Percentiles rank a stretch among this genome's conserved stretches.
phyloP scores from a whole-genome alignment of 495 filamentous ascomycete genomes.

The Wilcoxina mikolae region DNA sequence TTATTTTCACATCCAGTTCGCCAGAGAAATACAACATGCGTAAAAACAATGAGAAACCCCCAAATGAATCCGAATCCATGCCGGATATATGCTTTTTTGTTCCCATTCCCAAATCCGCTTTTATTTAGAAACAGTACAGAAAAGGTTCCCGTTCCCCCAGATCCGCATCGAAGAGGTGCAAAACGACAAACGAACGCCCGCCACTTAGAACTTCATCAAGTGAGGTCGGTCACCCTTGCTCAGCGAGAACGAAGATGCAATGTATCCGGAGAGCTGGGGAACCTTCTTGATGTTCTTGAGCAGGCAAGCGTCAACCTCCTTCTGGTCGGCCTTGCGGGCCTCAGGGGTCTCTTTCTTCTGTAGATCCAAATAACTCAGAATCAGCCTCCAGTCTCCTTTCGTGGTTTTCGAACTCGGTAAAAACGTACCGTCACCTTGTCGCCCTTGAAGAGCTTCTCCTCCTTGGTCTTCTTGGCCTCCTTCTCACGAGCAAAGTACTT shows the following conservation, averaged over 20 bases:
- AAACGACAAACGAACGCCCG: neutral
- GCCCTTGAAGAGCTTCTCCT: slow-evolving; percentile 98
- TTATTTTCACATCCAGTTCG: slow-evolving; percentile 8
- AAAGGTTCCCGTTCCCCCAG: slow-evolving; percentile 1
- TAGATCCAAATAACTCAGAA: slow-evolving; percentile 22
- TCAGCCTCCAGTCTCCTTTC: neutral
- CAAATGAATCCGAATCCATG: neutral
- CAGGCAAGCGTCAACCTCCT: slow-evolving; percentile 88
- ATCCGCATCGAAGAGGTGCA: neutral
- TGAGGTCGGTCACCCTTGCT: slow-evolving; percentile 97
- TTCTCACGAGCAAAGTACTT: slow-evolving; percentile 96
- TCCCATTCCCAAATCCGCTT: slow-evolving; percentile 10
- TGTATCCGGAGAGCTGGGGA: slow-evolving; percentile 72
- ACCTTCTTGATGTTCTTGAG: slow-evolving; percentile 91
- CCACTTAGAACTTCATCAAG: slow-evolving; percentile 75
- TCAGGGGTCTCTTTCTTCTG: slow-evolving; percentile 91
- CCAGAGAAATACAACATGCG: slow-evolving; percentile 5
- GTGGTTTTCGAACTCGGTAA: neutral
- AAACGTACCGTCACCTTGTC: slow-evolving; percentile 83
- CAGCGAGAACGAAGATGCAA: slow-evolving; percentile 84
- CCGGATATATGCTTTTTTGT: neutral
- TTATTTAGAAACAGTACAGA: slow-evolving; percentile 13
- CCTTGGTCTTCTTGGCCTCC: slow-evolving; percentile 71
- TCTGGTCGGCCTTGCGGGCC: slow-evolving; percentile 88
- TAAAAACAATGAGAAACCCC: neutral